phyloP scores from a whole-genome alignment of 208 protist genomes.

The Zelonia costaricensis region DNA sequence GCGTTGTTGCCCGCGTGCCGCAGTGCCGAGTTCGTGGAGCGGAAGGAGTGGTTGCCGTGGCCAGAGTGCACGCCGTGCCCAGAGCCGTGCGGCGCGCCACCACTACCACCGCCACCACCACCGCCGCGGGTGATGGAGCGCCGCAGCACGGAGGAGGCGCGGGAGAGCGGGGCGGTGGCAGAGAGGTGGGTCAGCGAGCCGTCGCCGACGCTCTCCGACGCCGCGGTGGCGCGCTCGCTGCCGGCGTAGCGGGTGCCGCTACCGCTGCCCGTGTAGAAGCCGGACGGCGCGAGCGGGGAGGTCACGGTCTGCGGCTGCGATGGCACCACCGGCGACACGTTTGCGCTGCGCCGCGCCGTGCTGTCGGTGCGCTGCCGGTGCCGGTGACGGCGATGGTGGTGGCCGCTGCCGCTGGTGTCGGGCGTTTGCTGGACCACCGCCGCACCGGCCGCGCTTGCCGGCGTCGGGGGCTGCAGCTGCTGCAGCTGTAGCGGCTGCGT shows the following conservation, averaged over 20 bases:
- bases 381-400: too few species aligned
- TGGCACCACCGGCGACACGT: slow-evolving; percentile 10
- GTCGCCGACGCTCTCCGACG: neutral
- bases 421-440: neutral
- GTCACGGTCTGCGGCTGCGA: slow-evolving; percentile 14
- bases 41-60: slow-evolving; percentile 7
- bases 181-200: neutral
- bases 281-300: neutral
- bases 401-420: slow-evolving; percentile 8
- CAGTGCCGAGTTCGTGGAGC: slow-evolving; percentile 9
- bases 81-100: neutral
- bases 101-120: too few species aligned
- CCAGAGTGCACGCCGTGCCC: neutral
- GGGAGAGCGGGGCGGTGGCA: slow-evolving; percentile 14
- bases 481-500: too few species aligned
- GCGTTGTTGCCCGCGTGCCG: neutral
- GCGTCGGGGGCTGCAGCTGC: too few species aligned
- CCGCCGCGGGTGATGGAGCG: neutral
- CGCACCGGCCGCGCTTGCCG: too few species aligned
- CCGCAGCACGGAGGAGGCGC: slow-evolving; percentile 8
- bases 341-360: slow-evolving; percentile 12
- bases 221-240: neutral
- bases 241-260: neutral
- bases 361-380: too few species aligned
- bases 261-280: neutral